Evolutionary conservation across 2,329 filamentous ascomycete genomes (phyloP).

Genomic region (Remersonia thermophila): DNA sequence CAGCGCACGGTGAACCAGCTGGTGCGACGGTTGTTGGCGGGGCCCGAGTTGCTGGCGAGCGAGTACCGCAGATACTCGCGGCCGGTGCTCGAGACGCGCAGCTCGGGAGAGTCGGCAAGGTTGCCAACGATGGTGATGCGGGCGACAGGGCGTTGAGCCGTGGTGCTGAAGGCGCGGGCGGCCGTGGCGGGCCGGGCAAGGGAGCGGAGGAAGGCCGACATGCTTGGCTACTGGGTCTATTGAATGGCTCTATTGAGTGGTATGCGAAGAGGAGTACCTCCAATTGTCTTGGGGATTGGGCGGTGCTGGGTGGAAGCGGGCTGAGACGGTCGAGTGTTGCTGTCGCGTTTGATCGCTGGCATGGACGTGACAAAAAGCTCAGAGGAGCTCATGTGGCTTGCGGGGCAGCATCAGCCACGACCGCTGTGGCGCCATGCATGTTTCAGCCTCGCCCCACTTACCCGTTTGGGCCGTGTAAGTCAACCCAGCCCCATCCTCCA

Average conservation of each 20-base stretch:
- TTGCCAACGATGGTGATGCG: constrained; percentile 80
- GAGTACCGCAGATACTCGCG: constrained; percentile 65
- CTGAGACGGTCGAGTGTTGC: neutral
- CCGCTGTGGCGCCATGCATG: too few relatives aligned
- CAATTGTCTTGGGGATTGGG: neutral
- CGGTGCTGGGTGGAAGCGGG: neutral
- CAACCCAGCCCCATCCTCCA: too few relatives aligned
- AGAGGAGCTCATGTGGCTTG: too few relatives aligned
- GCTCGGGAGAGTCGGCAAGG: constrained; percentile 67
- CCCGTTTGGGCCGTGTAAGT: too few relatives aligned
- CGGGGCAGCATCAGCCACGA: too few relatives aligned
- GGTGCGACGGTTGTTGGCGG: constrained; percentile 57
- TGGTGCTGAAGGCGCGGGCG: constrained; percentile 65
- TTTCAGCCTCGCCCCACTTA: too few relatives aligned
- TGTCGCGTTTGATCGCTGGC: too few relatives aligned
- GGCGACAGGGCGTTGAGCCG: constrained; percentile 52
- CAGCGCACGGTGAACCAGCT: constrained; percentile 76
- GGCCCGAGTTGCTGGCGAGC: constrained; percentile 57
- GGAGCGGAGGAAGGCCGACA: constrained; percentile 39
- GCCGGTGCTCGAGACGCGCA: constrained; percentile 56
- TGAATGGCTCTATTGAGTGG: neutral
- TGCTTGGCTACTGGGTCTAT: constrained; percentile 17
- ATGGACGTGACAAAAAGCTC: too few relatives aligned
- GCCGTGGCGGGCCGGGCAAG: constrained; percentile 30
- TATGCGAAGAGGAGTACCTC: neutral